A percentile compares a stretch with the other conserved stretches of the same genome.
phyloP scores from a whole-genome alignment of 345 rosid genomes.

The Populus deltoides region DNA sequence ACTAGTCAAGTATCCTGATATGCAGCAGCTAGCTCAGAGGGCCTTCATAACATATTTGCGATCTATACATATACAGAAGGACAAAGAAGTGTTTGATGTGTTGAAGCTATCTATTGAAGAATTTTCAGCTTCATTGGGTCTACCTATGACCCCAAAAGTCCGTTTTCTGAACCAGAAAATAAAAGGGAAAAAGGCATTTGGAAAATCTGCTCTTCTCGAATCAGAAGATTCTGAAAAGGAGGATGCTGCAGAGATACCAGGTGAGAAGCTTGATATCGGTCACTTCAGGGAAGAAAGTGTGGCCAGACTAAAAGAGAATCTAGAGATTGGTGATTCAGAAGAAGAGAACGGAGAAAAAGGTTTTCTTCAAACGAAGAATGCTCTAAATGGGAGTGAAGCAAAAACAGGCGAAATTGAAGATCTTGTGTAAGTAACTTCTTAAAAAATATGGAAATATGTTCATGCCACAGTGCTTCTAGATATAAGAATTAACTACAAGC shows the following conservation, averaged over 20 bases:
- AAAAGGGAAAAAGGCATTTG: constrained; percentile 35
- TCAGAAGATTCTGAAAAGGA: constrained; percentile 27
- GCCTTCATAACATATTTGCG: constrained; percentile 82
- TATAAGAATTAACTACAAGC: background rate
- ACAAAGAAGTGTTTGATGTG: constrained; percentile 87
- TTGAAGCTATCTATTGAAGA: constrained; percentile 59
- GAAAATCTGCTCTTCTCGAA: constrained; percentile 34
- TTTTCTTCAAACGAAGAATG: constrained; percentile 38
- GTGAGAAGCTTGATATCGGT: constrained; percentile 32
- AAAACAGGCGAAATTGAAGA: constrained; percentile 35
- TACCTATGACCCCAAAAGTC: constrained; percentile 79
- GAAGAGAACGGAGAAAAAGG: constrained; percentile 36
- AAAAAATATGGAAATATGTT: background rate
- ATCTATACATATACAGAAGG: constrained; percentile 74
- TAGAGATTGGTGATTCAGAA: constrained; percentile 10
- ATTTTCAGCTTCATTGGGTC: constrained; percentile 86
- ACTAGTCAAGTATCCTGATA: constrained; percentile 64
- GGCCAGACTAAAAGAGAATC: constrained; percentile 5
- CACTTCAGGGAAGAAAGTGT: constrained; percentile 23
- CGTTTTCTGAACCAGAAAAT: constrained; percentile 55
- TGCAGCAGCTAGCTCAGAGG: constrained; percentile 73
- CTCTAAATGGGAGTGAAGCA: constrained; percentile 30
- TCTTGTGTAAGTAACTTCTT: constrained; percentile 44
- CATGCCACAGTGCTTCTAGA: background rate
- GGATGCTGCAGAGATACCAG: constrained; percentile 21